A percentile compares a stretch with the other conserved stretches of the same genome.
Evolutionary conservation across 768 basidiomycete species (phyloP).

Genomic region (Trametes punicea): DNA sequence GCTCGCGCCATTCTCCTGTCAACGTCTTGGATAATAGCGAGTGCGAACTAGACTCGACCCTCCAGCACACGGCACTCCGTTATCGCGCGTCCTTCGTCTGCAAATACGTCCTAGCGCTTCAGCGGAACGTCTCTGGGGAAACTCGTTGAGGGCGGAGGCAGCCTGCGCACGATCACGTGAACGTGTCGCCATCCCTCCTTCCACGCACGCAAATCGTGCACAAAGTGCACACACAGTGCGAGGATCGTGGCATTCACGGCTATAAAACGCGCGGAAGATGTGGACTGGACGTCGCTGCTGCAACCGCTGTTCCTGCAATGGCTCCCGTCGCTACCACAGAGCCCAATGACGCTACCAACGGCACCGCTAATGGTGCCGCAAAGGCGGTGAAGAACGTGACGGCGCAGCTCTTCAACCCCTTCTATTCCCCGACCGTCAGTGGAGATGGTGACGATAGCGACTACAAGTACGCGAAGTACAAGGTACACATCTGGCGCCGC

Average conservation of each 20-base stretch:
- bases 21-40: conserved; percentile 3
- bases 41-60: conserved; percentile 1
- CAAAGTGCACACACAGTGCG: background rate
- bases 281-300: background rate
- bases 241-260: background rate
- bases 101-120: background rate
- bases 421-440: conserved; percentile 59
- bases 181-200: conserved; percentile 28
- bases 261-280: conserved; percentile 6
- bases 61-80: background rate
- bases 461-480: conserved; percentile 58
- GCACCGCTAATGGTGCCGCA: conserved; percentile 24
- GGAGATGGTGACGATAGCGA: conserved; percentile 44
- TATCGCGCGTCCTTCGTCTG: conserved; percentile 1
- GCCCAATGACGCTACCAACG: conserved; percentile 16
- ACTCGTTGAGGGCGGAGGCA: background rate
- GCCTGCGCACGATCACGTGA: conserved; percentile 27
- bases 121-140: conserved; percentile 4
- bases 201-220: conserved; percentile 24
- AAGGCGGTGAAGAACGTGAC: conserved; percentile 25
- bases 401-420: conserved; percentile 49
- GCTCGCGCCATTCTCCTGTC: conserved; percentile 11
- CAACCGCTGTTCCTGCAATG: conserved; percentile 34
- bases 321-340: conserved; percentile 48
- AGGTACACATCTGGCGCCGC: conserved; percentile 37